Evolutionary conservation across 768 basidiomycete species (phyloP).

Genomic region (Trichaptum fuscoviolaceum): DNA sequence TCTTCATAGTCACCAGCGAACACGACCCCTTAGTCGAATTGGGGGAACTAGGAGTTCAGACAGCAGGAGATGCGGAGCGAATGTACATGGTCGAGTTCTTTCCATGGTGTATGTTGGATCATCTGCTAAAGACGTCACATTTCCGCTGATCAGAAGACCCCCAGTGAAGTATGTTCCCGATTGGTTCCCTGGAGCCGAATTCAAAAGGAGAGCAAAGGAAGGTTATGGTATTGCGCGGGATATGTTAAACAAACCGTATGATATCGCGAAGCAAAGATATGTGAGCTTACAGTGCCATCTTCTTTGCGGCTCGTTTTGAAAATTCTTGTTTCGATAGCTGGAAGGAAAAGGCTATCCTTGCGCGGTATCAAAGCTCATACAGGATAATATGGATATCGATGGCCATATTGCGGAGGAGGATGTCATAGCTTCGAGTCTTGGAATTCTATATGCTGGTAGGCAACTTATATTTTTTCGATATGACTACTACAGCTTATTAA

Average conservation of each 20-base stretch:
- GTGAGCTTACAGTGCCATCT: background rate
- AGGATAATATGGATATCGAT: background rate
- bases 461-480: background rate
- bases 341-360: background rate
- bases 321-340: background rate
- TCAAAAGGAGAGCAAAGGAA: conserved; percentile 9
- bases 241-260: conserved; percentile 28
- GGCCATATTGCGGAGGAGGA: background rate
- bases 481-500: background rate
- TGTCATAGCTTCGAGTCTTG: background rate
- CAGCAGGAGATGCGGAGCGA: background rate
- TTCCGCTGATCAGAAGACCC: conserved; percentile 70
- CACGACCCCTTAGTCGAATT: conserved; percentile 7
- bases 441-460: background rate
- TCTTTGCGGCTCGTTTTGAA: background rate
- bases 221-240: conserved; percentile 17
- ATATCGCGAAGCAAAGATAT: conserved; percentile 12
- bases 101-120: conserved; percentile 2
- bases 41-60: conserved; percentile 8
- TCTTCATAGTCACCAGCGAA: background rate
- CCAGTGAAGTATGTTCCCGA: conserved; percentile 38
- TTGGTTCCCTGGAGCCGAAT: conserved; percentile 15
- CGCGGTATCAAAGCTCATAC: background rate
- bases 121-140: too few species aligned
- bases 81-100: conserved; percentile 5